Evolutionary conservation across 164 flowering plant genomes (phyloP).

Genomic region (Aristolochia californica): DNA sequence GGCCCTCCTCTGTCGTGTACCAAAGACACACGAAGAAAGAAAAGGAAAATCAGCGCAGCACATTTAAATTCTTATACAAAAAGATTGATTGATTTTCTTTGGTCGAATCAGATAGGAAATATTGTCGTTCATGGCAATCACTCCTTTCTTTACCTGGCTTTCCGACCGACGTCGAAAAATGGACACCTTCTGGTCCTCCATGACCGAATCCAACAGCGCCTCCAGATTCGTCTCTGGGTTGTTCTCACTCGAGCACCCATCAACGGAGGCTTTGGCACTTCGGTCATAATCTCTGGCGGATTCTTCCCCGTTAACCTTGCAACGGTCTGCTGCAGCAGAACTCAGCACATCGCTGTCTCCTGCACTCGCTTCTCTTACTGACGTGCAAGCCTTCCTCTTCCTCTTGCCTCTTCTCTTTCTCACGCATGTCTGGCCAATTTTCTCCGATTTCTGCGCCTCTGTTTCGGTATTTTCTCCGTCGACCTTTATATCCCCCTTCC

Average conservation of each 20-base stretch:
- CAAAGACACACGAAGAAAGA: neutral
- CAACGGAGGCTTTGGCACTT: slow-evolving; percentile 11
- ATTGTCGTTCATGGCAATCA: neutral
- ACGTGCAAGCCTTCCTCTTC: slow-evolving; percentile 51
- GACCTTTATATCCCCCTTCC: slow-evolving; percentile 15
- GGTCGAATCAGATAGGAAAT: too few species aligned
- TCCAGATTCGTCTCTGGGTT: slow-evolving; percentile 23
- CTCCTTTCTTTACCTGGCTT: slow-evolving; percentile 67
- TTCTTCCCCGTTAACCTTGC: slow-evolving; percentile 19
- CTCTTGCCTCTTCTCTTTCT: slow-evolving; percentile 69
- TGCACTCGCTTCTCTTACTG: slow-evolving; percentile 10
- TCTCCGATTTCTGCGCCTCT: slow-evolving; percentile 7
- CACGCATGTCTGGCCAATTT: slow-evolving; percentile 15
- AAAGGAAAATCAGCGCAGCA: neutral
- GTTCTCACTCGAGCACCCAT: too few species aligned
- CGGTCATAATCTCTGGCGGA: slow-evolving; percentile 20
- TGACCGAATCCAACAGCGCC: slow-evolving; percentile 36
- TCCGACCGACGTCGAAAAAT: slow-evolving; percentile 51
- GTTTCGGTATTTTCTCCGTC: slow-evolving; percentile 19
- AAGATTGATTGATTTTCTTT: too few species aligned
- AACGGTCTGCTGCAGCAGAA: slow-evolving; percentile 17
- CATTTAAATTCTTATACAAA: too few species aligned
- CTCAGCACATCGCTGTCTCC: slow-evolving; percentile 44
- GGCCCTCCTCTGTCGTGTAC: slow-evolving; percentile 56
- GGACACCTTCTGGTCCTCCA: slow-evolving; percentile 31